These are phyloP conservation scores for Otatea glauca DNA, from an alignment of 176 grass and related monocot species.

Conservation along the genomic window DNA sequence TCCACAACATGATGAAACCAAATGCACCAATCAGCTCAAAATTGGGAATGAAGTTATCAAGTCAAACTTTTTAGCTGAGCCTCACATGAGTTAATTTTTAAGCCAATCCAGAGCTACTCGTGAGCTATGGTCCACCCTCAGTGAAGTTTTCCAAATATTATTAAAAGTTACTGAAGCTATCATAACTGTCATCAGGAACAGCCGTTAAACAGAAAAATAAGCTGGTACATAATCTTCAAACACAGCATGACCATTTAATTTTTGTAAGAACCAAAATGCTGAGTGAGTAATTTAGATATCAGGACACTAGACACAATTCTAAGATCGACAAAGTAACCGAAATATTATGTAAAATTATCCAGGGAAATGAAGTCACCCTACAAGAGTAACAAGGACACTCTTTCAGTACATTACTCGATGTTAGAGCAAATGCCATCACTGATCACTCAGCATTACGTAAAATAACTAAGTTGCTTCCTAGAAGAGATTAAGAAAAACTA, in stretches of 20 bases:
- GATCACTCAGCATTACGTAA: background rate
- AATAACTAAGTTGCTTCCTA: background rate
- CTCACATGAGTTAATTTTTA: background rate
- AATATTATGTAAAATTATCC: background rate
- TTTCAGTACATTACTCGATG: background rate
- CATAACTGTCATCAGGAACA: background rate
- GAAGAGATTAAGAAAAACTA: background rate
- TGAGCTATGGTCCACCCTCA: slow-evolving; percentile 2
- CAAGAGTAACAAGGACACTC: slow-evolving; percentile 6
- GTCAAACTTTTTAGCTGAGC: background rate
- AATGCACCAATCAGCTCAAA: slow-evolving; percentile 23
- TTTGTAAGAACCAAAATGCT: background rate
- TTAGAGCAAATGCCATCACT: background rate
- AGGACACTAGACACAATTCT: background rate
- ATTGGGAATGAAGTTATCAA: background rate
- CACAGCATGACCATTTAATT: slow-evolving; percentile 2
- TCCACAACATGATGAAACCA: slow-evolving; percentile 14
- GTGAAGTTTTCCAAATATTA: background rate
- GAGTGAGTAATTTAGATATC: background rate
- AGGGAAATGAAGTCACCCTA: background rate
- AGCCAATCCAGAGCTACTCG: background rate
- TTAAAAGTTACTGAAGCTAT: background rate
- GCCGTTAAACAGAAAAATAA: background rate
- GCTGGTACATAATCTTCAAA: background rate
- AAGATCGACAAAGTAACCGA: background rate